Base-by-base conservation (phyloP, 164 flowering plant genomes). In the Platanus orientalis region DNA sequence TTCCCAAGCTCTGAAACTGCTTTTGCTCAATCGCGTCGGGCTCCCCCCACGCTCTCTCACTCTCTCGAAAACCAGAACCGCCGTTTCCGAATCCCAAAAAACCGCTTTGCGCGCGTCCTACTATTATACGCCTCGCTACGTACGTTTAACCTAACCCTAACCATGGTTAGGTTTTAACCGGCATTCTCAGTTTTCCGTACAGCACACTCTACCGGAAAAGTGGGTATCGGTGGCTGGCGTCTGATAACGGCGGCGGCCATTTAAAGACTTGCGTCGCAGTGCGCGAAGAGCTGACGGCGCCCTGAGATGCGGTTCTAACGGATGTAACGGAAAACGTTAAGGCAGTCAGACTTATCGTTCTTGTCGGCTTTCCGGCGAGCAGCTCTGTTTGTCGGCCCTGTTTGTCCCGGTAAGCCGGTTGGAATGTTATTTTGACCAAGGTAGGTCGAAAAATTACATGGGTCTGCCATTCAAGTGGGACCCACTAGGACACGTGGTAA, bases 1-100 rank as follows among this genome's bases (percentile, higher is more conserved):
- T 24, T 58, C 10, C 12, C 11, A n/a, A 40, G 14, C 62, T 61
- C 36, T 5, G 49, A 69, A 54, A 53, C 68, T 67, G 28, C 62
- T 59, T 59, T 32, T 47, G 12, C 14, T 32, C 29, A 34, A 34
- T 10, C 39, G 39, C n/a, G n/a, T n/a, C n/a, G n/a, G n/a, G n/a
- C n/a, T n/a, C n/a, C n/a, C n/a, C 39, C 39, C 55, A 29, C 63
- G 19, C 25, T 27, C 16, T 60, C 23, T 48, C 42, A 45, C 47
- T 49, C 44, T 16, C 32, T 16, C 25, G 16, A 16, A 25, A 19
- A 16, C 34, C 47, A 7, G 10, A 10, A 9, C 23, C 79, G 73
- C 67, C 79, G 75, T 69, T 69, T 56, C 66, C 60, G 70, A 73
- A 73, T 66, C 71, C 71, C 60, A 16, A 66, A n/a, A 72, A 72